Evolutionary conservation across 75 land plant genomes (phyloP).

Genomic region (Sequoiadendron giganteum): DNA sequence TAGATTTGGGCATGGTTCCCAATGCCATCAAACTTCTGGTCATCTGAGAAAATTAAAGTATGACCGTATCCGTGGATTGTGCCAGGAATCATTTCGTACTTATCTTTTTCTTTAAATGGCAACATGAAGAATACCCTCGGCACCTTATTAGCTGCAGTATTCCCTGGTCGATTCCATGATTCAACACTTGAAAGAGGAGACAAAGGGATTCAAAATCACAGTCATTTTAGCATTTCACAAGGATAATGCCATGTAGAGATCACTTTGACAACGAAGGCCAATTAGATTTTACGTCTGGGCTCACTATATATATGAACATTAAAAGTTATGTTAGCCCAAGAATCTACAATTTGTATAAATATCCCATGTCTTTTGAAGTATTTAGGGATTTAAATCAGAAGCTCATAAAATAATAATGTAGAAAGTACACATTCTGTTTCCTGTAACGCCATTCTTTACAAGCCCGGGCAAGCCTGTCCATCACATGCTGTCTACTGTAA

Average conservation of each 20-base stretch:
- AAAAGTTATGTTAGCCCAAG: no score
- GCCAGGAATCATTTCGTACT: conserved; percentile 58
- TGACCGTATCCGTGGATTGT: conserved; percentile 69
- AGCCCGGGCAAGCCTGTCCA: conserved; percentile 29
- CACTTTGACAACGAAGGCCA: no score
- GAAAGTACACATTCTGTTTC: no score
- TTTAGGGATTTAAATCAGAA: no score
- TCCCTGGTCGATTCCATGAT: conserved; percentile 55
- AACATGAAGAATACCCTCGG: conserved; percentile 54
- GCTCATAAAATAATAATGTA: no score
- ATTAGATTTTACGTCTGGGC: no score
- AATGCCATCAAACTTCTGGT: conserved; percentile 71
- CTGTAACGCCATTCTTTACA: conserved; percentile 23
- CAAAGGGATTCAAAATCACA: no score
- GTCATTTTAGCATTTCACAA: no score
- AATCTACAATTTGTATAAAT: no score
- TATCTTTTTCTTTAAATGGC: conserved; percentile 59
- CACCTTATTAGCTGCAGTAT: conserved; percentile 35
- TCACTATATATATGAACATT: no score
- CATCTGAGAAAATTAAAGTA: conserved; percentile 60
- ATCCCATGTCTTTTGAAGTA: no score
- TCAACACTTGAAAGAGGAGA: conserved; percentile 24
- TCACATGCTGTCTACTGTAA: conserved; percentile 16
- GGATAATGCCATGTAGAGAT: no score
- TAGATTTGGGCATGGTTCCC: conserved; percentile 35